A percentile compares a stretch with the other conserved stretches of the same genome.
phyloP scores from a whole-genome alignment of 495 filamentous ascomycete genomes.

The Xanthoparmelia taractica region DNA sequence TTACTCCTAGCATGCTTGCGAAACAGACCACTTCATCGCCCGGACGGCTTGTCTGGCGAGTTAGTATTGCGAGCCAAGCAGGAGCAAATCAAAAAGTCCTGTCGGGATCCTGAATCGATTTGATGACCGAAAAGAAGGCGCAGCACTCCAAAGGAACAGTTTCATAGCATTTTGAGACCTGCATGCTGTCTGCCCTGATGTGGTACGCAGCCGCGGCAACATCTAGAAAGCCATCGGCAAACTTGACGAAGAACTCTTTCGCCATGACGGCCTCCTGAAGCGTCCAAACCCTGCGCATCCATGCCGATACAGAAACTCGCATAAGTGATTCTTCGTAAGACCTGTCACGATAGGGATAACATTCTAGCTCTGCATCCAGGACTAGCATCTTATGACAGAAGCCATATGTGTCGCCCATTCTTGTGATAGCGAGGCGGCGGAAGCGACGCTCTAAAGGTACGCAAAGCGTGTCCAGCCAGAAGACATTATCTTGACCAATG shows the following conservation, averaged over 20 bases:
- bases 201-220: too few species aligned
- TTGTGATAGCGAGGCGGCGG: conserved; percentile 12
- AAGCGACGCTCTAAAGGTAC: conserved; percentile 2
- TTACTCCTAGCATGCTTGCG: conserved; percentile 20
- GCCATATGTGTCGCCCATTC: conserved; percentile 9
- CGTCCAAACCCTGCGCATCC: conserved; percentile 27
- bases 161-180: too few species aligned
- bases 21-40: conserved; percentile 24
- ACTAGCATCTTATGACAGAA: not conserved
- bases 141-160: too few species aligned
- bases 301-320: conserved; percentile 15
- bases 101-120: too few species aligned
- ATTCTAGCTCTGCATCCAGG: conserved; percentile 3
- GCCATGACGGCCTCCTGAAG: conserved; percentile 26
- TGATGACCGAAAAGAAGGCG: too few species aligned
- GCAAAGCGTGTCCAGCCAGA: conserved; percentile 24
- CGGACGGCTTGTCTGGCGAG: conserved; percentile 14
- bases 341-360: not conserved
- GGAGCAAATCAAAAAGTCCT: too few species aligned
- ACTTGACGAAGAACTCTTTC: not conserved
- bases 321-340: conserved; percentile 14
- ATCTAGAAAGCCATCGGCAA: too few species aligned
- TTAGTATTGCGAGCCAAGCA: not conserved
- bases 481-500: conserved; percentile 1
- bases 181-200: too few species aligned